Conservation (phyloP, 2,329 filamentous ascomycete species). For the Trichoderma oligosporum region DNA sequence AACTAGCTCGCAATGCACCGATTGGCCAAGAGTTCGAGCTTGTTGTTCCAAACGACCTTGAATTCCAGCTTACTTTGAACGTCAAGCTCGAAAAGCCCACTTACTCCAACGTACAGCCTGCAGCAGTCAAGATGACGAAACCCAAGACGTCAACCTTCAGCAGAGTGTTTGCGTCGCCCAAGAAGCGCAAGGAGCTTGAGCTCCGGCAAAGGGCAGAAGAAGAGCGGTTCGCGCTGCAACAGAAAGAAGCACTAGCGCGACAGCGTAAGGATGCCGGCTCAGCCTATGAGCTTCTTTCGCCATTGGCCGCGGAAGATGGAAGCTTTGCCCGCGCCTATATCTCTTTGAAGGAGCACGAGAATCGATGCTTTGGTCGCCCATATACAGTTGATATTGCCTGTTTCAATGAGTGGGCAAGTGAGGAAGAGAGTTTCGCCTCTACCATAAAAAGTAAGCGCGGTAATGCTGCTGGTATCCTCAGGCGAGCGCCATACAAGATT, state of each 20-base stretch:
- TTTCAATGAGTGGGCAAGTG: conserved; percentile 98
- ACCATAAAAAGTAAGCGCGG: conserved; percentile 94
- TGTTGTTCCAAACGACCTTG: conserved; percentile 94
- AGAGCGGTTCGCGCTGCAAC: conserved; percentile 62
- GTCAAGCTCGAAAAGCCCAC: conserved; percentile 86
- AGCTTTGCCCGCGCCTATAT: conserved; percentile 94
- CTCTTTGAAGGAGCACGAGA: conserved; percentile 88
- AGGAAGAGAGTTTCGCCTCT: conserved; percentile 71
- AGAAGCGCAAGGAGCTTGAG: conserved; percentile 94
- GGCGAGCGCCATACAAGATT: conserved; percentile 91
- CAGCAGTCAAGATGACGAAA: conserved; percentile 58
- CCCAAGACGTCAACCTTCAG: conserved; percentile 86
- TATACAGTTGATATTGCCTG: conserved; percentile 85
- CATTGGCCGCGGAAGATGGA: conserved; percentile 82
- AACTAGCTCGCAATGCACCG: conserved; percentile 84
- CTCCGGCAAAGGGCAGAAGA: conserved; percentile 78
- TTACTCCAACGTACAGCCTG: conserved; percentile 53
- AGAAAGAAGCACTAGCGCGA: conserved; percentile 62
- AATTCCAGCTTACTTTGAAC: conserved; percentile 95
- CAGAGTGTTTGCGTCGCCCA: conserved; percentile 87
- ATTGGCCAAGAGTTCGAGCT: conserved; percentile 98
- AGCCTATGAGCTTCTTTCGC: conserved; percentile 82
- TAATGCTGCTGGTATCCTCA: conserved; percentile 59
- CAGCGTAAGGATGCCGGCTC: conserved; percentile 62
- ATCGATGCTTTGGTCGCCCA: conserved; percentile 80